phyloP scores from a whole-genome alignment of 2,329 filamentous ascomycete species.

The Knufia petricola region DNA sequence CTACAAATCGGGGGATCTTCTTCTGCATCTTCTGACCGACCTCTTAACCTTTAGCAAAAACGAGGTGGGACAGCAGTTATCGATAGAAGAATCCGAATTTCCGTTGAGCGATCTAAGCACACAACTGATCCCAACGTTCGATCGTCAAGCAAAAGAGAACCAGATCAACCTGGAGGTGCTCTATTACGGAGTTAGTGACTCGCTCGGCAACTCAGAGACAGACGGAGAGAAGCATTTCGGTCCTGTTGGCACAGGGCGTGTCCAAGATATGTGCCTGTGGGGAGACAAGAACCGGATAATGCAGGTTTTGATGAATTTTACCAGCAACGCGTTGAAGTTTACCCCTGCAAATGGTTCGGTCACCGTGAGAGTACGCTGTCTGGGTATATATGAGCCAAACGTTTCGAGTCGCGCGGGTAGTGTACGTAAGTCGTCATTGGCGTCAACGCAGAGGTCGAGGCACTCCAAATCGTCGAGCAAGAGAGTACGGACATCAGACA shows the following conservation, averaged over 20 bases:
- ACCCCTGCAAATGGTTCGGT: slow-evolving; percentile 69
- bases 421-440: slow-evolving; percentile 30
- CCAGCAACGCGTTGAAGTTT: slow-evolving; percentile 87
- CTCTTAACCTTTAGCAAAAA: slow-evolving; percentile 90
- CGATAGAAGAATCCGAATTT: slow-evolving; percentile 77
- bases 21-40: slow-evolving; percentile 80
- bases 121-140: slow-evolving; percentile 77
- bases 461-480: slow-evolving; percentile 13
- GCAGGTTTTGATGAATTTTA: slow-evolving; percentile 87
- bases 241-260: slow-evolving; percentile 54
- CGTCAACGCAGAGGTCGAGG: slow-evolving; percentile 19
- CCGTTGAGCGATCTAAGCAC: slow-evolving; percentile 71
- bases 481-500: slow-evolving; percentile 22
- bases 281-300: slow-evolving; percentile 87
- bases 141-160: slow-evolving; percentile 76
- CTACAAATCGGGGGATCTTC: slow-evolving; percentile 76
- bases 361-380: slow-evolving; percentile 63
- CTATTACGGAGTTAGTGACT: slow-evolving; percentile 51
- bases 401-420: slow-evolving; percentile 17
- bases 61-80: slow-evolving; percentile 77
- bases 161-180: slow-evolving; percentile 63
- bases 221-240: slow-evolving; percentile 46
- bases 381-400: slow-evolving; percentile 27
- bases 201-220: slow-evolving; percentile 21
- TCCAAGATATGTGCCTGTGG: slow-evolving; percentile 81